Evolutionary conservation across 352 stramenopile species (phyloP).

Genomic region (Thraustochytrium striatum): DNA sequence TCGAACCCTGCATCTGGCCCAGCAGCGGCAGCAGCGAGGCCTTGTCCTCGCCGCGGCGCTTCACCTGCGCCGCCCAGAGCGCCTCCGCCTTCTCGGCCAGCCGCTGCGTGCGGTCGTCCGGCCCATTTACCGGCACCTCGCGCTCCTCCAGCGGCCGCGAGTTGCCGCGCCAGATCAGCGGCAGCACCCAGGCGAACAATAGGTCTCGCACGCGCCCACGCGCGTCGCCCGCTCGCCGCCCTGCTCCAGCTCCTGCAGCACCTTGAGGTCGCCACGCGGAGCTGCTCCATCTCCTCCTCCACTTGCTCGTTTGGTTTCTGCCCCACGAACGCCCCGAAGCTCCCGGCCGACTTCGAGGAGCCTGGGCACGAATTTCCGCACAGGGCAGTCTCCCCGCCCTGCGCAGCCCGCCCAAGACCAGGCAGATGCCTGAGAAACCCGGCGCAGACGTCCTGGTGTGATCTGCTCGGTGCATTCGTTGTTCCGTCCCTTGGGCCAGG

Average conservation of each 20-base stretch:
- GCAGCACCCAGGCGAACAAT: not conserved
- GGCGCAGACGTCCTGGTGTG: too few species aligned
- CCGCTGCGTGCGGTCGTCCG: not conserved
- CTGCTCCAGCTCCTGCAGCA: not conserved
- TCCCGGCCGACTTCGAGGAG: too few species aligned
- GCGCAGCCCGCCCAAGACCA: too few species aligned
- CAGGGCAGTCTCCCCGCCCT: too few species aligned
- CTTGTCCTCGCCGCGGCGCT: not conserved
- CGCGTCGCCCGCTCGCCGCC: not conserved
- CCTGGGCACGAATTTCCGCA: too few species aligned
- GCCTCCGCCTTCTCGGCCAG: not conserved
- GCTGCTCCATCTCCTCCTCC: not conserved
- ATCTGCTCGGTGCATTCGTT: too few species aligned
- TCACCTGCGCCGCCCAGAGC: constrained; percentile 28
- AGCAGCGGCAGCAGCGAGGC: constrained; percentile 6
- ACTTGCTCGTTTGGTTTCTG: not conserved
- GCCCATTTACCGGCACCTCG: not conserved
- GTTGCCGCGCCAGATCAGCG: not conserved
- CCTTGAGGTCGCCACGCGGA: not conserved
- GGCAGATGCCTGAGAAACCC: too few species aligned
- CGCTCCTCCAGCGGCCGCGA: constrained; percentile 7
- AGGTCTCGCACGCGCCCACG: not conserved
- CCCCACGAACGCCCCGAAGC: too few species aligned
- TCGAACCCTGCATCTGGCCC: too few species aligned
- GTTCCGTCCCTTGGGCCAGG: too few species aligned